These are phyloP conservation scores for Tricholoma bakamatsutake DNA, from an alignment of 768 basidiomycete genomes.

Conservation along the genomic window DNA sequence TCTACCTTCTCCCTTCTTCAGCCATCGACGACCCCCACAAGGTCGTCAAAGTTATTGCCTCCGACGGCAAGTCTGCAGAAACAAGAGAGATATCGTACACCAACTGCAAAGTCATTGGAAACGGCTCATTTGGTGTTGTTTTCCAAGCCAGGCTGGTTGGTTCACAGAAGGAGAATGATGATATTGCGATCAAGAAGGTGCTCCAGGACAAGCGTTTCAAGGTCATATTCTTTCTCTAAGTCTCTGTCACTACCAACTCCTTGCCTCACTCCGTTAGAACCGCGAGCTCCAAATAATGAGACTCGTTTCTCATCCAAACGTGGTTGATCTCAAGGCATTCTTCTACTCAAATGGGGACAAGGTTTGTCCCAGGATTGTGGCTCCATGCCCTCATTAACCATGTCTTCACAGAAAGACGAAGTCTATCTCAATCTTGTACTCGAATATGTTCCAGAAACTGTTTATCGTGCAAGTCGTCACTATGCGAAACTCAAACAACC, in stretches of 20 bases:
- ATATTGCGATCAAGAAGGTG: constrained; percentile 99
- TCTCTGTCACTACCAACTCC: constrained; percentile 7
- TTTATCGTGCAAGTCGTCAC: constrained; percentile 97
- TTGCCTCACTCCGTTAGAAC: constrained; percentile 51
- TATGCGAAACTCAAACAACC: constrained; percentile 99
- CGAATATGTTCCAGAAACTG: constrained; percentile 99
- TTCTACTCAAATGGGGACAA: constrained; percentile 99
- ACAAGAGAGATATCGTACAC: constrained; percentile 89
- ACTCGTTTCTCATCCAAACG: constrained; percentile 93
- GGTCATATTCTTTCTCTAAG: constrained; percentile 44
- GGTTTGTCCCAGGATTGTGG: constrained; percentile 41
- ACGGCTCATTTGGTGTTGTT: constrained; percentile 98
- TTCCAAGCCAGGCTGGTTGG: constrained; percentile 88
- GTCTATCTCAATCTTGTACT: constrained; percentile 98
- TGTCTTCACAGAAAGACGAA: constrained; percentile 82
- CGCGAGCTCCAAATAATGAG: constrained; percentile 99
- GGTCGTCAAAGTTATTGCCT: constrained; percentile 92
- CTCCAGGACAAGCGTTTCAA: constrained; percentile 99
- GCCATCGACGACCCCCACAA: constrained; percentile 95
- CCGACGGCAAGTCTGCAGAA: constrained; percentile 89
- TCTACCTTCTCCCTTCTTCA: constrained; percentile 24
- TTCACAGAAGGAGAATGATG: constrained; percentile 58
- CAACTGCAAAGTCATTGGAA: constrained; percentile 97
- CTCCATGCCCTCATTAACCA: constrained; percentile 9
- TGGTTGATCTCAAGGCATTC: constrained; percentile 95